Evolutionary conservation across 495 filamentous ascomycete genomes (phyloP).

Genomic region (Astrocystis sublimbata): DNA sequence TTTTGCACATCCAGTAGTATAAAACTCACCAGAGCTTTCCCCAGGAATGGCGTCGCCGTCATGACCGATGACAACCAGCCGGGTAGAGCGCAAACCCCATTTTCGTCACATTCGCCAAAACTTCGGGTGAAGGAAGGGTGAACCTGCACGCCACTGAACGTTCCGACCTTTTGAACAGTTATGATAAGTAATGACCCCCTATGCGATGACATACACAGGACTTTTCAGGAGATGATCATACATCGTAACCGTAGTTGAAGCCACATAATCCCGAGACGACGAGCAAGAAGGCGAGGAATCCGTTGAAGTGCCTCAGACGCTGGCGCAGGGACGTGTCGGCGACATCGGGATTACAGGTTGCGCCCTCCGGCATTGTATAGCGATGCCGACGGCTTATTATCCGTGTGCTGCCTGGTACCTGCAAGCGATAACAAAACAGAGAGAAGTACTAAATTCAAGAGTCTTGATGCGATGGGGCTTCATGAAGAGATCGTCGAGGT

Average conservation of each 20-base stretch:
- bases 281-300: constrained; percentile 21
- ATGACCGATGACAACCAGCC: constrained; percentile 25
- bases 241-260: constrained; percentile 26
- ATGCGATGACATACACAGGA: neutral
- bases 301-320: constrained; percentile 21
- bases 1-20: constrained; percentile 1
- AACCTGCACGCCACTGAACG: constrained; percentile 23
- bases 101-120: constrained; percentile 18
- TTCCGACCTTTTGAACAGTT: constrained; percentile 15
- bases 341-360: neutral
- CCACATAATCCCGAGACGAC: constrained; percentile 21
- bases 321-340: constrained; percentile 6
- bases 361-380: neutral
- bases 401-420: neutral
- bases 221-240: neutral
- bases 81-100: constrained; percentile 20
- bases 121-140: constrained; percentile 20
- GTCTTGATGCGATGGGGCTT: constrained; percentile 9
- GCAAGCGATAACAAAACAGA: neutral
- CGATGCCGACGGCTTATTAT: neutral
- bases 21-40: constrained; percentile 22
- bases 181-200: constrained; percentile 1
- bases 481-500: neutral
- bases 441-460: constrained; percentile 6
- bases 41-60: constrained; percentile 23